phyloP scores from a whole-genome alignment of 768 basidiomycete species.

The Calocybe gangraenosa region DNA sequence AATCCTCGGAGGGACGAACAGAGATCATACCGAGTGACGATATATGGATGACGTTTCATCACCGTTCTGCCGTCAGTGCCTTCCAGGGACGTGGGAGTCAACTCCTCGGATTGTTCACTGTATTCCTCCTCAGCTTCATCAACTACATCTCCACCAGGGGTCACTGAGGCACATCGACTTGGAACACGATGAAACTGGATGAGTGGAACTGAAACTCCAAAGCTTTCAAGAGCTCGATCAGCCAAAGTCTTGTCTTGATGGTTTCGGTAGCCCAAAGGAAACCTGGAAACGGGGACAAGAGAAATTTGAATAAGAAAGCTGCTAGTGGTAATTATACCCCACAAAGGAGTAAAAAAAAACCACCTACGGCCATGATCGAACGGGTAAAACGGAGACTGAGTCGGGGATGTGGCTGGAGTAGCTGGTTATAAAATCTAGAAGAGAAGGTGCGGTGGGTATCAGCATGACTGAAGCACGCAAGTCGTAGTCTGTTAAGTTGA shows the following conservation, averaged over 20 bases:
- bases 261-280: slow-evolving; percentile 18
- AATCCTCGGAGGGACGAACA: neutral
- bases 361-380: slow-evolving; percentile 26
- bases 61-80: slow-evolving; percentile 16
- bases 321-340: neutral
- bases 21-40: slow-evolving; percentile 28
- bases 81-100: neutral
- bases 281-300: slow-evolving; percentile 14
- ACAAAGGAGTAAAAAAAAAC: too few relatives aligned
- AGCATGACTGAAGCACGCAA: slow-evolving; percentile 33
- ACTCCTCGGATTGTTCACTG: slow-evolving; percentile 9
- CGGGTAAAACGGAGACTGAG: slow-evolving; percentile 18
- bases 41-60: slow-evolving; percentile 27
- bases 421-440: slow-evolving; percentile 22
- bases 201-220: slow-evolving; percentile 29
- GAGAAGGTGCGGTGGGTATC: slow-evolving; percentile 28
- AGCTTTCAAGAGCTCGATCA: slow-evolving; percentile 30
- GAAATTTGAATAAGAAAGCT: slow-evolving; percentile 18
- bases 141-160: neutral
- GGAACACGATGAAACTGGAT: slow-evolving; percentile 28
- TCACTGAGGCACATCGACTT: slow-evolving; percentile 15
- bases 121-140: slow-evolving; percentile 13
- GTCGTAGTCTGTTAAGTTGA: slow-evolving; percentile 25
- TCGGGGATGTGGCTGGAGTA: slow-evolving; percentile 29
- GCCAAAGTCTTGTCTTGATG: slow-evolving; percentile 16